A percentile compares a stretch with the other conserved stretches of the same genome.
Conservation (phyloP, 2,329 filamentous ascomycete species). For the Aspergillus pseudotamarii region DNA sequence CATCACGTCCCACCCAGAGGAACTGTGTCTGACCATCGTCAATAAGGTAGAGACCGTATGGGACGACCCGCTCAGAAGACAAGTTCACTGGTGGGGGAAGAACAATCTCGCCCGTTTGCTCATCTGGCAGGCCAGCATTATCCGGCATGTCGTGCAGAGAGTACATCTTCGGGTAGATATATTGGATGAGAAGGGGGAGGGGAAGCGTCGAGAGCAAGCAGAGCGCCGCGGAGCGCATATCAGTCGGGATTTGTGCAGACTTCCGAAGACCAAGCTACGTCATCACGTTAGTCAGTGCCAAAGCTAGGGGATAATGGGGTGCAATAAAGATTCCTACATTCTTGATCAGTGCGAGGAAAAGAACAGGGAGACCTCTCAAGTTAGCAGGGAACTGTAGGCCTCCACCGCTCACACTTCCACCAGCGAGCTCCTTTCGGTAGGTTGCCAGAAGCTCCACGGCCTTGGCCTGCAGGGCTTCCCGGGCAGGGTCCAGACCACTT, state of each 20-base stretch:
- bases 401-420: slow-evolving; percentile 89
- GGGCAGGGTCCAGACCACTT: slow-evolving; percentile 83
- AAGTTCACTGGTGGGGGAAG: slow-evolving; percentile 84
- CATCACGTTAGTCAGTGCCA: slow-evolving; percentile 26
- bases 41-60: slow-evolving; percentile 92
- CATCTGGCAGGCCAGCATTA: slow-evolving; percentile 81
- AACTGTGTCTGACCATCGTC: slow-evolving; percentile 98
- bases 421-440: slow-evolving; percentile 94
- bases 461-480: slow-evolving; percentile 89
- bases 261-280: slow-evolving; percentile 74
- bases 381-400: slow-evolving; percentile 94
- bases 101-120: slow-evolving; percentile 82
- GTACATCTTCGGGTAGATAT: slow-evolving; percentile 84
- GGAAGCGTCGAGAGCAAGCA: slow-evolving; percentile 93
- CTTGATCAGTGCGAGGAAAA: slow-evolving; percentile 95
- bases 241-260: slow-evolving; percentile 89
- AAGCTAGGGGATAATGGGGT: neutral
- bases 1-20: slow-evolving; percentile 91
- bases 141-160: slow-evolving; percentile 96
- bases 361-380: slow-evolving; percentile 79
- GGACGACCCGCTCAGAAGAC: slow-evolving; percentile 81
- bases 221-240: slow-evolving; percentile 89
- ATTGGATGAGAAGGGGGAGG: slow-evolving; percentile 85
- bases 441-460: slow-evolving; percentile 89
- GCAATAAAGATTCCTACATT: slow-evolving; percentile 63